Evolutionary conservation across 1,139 yeast species (phyloP).

Genomic region (Saccharomycopsis hybrid): DNA sequence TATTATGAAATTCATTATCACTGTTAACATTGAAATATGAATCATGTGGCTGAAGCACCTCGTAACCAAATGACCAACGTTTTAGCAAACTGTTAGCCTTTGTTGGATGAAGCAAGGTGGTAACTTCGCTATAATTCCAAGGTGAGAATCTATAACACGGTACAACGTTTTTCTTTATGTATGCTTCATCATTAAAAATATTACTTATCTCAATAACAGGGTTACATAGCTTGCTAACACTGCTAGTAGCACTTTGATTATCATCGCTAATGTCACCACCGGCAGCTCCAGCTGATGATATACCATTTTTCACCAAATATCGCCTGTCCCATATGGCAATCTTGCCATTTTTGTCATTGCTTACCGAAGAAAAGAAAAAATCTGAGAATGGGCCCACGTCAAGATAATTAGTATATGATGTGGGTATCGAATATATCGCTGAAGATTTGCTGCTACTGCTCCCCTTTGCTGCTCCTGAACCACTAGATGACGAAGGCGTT

Average conservation of each 20-base stretch:
- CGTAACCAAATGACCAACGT: conserved; percentile 19
- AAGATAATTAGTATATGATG: conserved; percentile 10
- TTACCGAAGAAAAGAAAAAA: conserved; percentile 14
- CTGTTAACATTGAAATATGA: not conserved
- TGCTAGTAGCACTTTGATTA: not conserved
- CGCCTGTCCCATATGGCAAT: conserved; percentile 19
- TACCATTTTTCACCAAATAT: not conserved
- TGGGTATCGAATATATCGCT: conserved; percentile 1
- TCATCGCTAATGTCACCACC: too few species aligned
- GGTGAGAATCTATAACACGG: conserved; percentile 18
- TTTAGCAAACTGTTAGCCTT: conserved; percentile 9
- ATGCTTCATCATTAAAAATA: conserved; percentile 7
- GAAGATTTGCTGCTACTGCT: too few species aligned
- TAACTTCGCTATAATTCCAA: conserved; percentile 9
- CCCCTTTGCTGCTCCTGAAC: not conserved
- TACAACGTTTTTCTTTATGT: conserved; percentile 1
- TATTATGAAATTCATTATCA: conserved; percentile 1
- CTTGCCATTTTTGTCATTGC: conserved; percentile 12
- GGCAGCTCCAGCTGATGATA: not conserved
- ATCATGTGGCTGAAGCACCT: conserved; percentile 1
- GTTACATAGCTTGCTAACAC: not conserved
- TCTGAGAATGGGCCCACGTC: conserved; percentile 16
- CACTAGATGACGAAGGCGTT: not conserved
- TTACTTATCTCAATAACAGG: conserved; percentile 3
- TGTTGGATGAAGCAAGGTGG: conserved; percentile 13